Conservation (phyloP, 2,329 filamentous ascomycete species). For the Bipolaris victoriae region DNA sequence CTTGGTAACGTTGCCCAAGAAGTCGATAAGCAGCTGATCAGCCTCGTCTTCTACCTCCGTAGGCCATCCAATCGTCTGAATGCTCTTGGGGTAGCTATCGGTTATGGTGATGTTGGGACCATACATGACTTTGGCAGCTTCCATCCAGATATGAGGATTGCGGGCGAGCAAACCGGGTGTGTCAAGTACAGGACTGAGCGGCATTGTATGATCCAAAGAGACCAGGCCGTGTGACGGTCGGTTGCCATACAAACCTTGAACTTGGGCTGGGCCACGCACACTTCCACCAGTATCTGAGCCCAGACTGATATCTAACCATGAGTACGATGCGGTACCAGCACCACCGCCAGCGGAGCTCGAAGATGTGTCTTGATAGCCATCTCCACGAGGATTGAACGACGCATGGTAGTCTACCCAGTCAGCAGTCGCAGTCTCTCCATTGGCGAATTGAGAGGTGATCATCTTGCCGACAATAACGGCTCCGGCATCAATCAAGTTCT, state of each 20-base stretch:
- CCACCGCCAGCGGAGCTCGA: slow-evolving; percentile 57
- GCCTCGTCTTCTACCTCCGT: slow-evolving; percentile 36
- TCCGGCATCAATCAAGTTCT: slow-evolving; percentile 65
- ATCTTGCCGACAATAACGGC: slow-evolving; percentile 58
- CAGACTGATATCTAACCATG: slow-evolving; percentile 58
- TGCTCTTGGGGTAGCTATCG: slow-evolving; percentile 50
- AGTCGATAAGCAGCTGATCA: slow-evolving; percentile 51
- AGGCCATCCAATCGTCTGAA: slow-evolving; percentile 54
- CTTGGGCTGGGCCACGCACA: slow-evolving; percentile 56
- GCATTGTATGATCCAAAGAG: slow-evolving; percentile 57
- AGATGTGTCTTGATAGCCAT: slow-evolving; percentile 55
- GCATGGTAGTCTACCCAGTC: slow-evolving; percentile 58
- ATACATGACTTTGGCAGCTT: slow-evolving; percentile 55
- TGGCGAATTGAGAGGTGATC: slow-evolving; percentile 55
- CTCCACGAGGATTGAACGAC: slow-evolving; percentile 53
- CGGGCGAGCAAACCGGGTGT: slow-evolving; percentile 56
- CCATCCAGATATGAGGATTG: slow-evolving; percentile 53
- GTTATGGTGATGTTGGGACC: slow-evolving; percentile 52
- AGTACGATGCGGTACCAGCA: slow-evolving; percentile 54
- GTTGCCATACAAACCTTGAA: slow-evolving; percentile 59
- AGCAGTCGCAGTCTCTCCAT: slow-evolving; percentile 56
- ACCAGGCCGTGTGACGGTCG: slow-evolving; percentile 57
- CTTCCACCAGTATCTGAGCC: slow-evolving; percentile 59
- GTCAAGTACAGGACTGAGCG: slow-evolving; percentile 56
- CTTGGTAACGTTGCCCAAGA: slow-evolving; percentile 51